Conservation (phyloP, 2,329 filamentous ascomycete species). For the Cordyceps cicadae region DNA sequence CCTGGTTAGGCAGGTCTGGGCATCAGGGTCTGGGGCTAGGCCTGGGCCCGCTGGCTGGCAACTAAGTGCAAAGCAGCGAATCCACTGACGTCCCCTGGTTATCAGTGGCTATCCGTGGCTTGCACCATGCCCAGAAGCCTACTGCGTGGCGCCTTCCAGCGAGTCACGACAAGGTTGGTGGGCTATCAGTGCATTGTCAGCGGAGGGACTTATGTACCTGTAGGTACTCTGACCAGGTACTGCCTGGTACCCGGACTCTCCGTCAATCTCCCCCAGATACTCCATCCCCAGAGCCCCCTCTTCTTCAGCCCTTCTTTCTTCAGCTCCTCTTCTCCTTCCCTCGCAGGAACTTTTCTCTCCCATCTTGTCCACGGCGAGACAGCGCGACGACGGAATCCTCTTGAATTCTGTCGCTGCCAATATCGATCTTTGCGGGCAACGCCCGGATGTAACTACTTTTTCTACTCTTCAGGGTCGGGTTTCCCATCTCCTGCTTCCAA, state of each 20-base stretch:
- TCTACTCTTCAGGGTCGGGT: no score
- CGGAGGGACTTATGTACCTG: no score
- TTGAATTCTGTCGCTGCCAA: background rate
- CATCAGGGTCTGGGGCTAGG: background rate
- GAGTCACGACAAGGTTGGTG: no score
- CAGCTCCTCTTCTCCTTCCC: background rate
- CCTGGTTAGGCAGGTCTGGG: slow-evolving; percentile 5
- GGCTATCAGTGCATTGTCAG: no score
- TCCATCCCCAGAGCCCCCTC: background rate
- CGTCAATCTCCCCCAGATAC: background rate
- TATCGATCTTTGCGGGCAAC: background rate
- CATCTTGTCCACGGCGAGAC: background rate
- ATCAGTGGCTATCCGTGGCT: no score
- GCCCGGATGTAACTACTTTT: no score
- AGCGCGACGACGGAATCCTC: background rate
- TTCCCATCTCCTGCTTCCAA: background rate
- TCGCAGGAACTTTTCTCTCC: background rate
- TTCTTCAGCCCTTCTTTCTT: background rate
- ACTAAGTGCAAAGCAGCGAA: no score
- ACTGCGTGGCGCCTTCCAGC: no score
- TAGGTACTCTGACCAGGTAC: no score
- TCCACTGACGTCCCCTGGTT: no score
- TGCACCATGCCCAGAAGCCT: no score
- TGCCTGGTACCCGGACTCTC: background rate
- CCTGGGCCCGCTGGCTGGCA: no score